These are phyloP conservation scores for Colletotrichum euphorbiae DNA, from an alignment of 2,329 filamentous ascomycete genomes.

Conservation along the genomic window DNA sequence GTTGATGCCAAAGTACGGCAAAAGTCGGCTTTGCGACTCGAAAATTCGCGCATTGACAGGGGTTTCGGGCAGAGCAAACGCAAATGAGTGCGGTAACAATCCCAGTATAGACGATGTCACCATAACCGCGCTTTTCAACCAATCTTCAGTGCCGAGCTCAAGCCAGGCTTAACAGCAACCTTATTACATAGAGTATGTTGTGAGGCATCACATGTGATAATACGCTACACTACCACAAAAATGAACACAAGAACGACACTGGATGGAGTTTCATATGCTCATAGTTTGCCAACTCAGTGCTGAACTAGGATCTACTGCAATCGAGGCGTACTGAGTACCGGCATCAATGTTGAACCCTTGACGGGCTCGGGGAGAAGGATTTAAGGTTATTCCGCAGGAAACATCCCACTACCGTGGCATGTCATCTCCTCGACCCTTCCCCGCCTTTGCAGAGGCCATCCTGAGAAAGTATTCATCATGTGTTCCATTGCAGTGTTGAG, in stretches of 20 bases:
- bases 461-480: neutral
- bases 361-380: conserved; percentile 19
- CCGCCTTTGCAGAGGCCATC: conserved; percentile 11
- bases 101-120: neutral
- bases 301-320: conserved; percentile 8
- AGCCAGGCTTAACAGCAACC: no score
- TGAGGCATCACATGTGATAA: no score
- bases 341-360: conserved; percentile 29
- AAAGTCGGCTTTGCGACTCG: no score
- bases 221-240: neutral
- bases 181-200: no score
- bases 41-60: no score
- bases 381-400: neutral
- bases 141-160: no score
- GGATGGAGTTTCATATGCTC: conserved; percentile 14
- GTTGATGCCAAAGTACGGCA: no score
- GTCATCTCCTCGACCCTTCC: neutral
- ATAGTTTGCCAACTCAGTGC: conserved; percentile 19
- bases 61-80: no score
- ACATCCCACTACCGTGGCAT: neutral
- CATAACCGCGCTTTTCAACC: no score
- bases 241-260: neutral
- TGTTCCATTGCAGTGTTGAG: neutral
- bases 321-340: conserved; percentile 2
- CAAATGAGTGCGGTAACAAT: neutral